Conservation (phyloP, 1,284 basidiomycete species). For the Porogramme epimiltina region DNA sequence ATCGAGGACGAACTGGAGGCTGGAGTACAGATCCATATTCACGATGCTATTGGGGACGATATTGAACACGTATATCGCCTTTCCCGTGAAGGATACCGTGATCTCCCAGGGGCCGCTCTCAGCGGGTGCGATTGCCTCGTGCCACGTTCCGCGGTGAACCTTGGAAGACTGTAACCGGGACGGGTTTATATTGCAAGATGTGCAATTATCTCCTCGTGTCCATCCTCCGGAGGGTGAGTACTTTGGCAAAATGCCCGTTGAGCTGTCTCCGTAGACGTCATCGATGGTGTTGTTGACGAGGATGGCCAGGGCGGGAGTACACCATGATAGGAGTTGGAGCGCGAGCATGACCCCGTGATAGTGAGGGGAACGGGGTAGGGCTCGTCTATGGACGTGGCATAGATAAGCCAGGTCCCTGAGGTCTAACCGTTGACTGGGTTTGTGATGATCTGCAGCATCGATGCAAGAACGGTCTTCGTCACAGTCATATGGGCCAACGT, state of each 20-base stretch:
- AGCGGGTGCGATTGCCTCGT: constrained; percentile 3
- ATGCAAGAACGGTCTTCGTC: no score
- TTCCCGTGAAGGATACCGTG: background rate
- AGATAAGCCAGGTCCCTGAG: no score
- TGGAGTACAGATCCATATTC: background rate
- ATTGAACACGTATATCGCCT: background rate
- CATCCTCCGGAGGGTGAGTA: constrained; percentile 8
- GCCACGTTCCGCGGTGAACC: constrained; percentile 13
- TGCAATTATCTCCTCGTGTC: constrained; percentile 4
- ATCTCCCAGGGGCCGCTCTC: no score
- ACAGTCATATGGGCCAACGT: no score
- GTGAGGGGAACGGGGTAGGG: no score
- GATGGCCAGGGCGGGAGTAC: background rate
- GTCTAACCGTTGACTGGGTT: no score
- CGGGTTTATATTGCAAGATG: constrained; percentile 2
- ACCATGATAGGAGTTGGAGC: no score
- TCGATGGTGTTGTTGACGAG: constrained; percentile 16
- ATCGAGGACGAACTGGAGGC: background rate
- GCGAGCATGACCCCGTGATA: no score
- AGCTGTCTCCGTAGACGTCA: constrained; percentile 11
- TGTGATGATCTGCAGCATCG: no score
- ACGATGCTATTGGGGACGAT: background rate
- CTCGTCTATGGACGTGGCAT: no score
- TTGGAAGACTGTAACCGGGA: background rate
- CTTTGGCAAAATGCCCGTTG: background rate